Base-by-base conservation (phyloP, 2,329 filamentous ascomycete genomes). In the Talaromyces rugulosus region DNA sequence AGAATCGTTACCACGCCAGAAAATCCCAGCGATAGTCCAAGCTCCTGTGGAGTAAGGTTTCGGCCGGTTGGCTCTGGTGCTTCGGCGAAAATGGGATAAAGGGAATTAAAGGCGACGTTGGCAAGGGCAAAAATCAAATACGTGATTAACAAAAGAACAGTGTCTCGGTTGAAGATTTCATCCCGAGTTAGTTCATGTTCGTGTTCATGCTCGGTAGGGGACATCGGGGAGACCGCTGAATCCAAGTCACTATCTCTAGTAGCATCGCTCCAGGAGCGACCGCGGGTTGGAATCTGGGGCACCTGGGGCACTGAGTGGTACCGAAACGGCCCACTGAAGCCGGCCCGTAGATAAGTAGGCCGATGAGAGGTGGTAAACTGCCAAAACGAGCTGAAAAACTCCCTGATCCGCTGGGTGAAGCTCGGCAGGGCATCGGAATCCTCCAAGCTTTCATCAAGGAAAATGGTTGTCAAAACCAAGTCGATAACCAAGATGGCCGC, bases 51-150 rank as follows among this genome's bases (percentile, higher is more conserved):
- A 0, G 84, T 84, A 3, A 98, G 81, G 0, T 83, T 82, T 47
- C 95, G 89, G 18, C 95, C 95, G 0, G 88, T 88, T 0, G 95
- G 95, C 0, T 87, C 82, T 0, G 84, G 76, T 0, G 89, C 87
- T 60, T 93, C 88, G 0, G 89, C 91, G 69, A 98, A 99, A 59
- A 98, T 94, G 0, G 95, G 95, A 70, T 96, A 99, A 0, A 99
- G 81, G 18, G 91, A 94, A 76, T 96, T 97, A 83, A 93, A 99
- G 3, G 92, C 92, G 66, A 97, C 92, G 74, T 98, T 98, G 64
- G 90, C 88, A 5, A 99, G 83, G 70, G 97, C 93, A 72, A 98
- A 99, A 56, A 98, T 89, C 51, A 97, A 85, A 71, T 96, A 98
- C 0, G 93, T 96, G 58, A 86, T 74, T 5, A 99, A 84, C 0